Conservation (phyloP, 208 protist species). For the Porcisia deanei region DNA sequence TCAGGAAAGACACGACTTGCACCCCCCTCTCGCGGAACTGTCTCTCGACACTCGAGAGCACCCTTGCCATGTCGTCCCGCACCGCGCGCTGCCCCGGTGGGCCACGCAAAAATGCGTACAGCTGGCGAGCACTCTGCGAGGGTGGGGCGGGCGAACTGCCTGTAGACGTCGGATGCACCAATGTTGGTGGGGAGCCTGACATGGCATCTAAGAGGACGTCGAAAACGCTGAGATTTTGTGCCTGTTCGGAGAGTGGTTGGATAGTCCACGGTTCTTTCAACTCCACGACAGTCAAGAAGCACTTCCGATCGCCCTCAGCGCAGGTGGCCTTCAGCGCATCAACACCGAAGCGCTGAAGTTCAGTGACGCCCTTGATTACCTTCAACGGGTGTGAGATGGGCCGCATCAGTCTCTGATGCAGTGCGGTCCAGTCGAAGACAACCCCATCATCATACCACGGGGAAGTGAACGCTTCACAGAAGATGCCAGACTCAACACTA, state of each 20-base stretch:
- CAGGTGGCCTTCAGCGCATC: constrained; percentile 1
- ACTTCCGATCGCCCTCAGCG: constrained; percentile 1
- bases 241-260: constrained; percentile 54
- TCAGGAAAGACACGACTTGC: constrained; percentile 43
- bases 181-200: background rate
- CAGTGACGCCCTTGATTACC: background rate
- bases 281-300: constrained; percentile 48
- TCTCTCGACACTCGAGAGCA: constrained; percentile 38
- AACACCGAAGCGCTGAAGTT: constrained; percentile 7
- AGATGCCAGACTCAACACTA: constrained; percentile 32
- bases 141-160: background rate
- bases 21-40: constrained; percentile 42
- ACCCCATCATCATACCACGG: constrained; percentile 73
- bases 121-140: background rate
- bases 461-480: constrained; percentile 40
- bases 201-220: constrained; percentile 7
- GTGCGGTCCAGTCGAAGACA: constrained; percentile 59
- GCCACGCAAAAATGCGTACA: constrained; percentile 56
- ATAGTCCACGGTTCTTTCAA: constrained; percentile 49
- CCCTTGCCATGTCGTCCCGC: constrained; percentile 42
- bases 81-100: constrained; percentile 50
- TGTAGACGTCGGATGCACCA: background rate
- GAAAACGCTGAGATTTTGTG: constrained; percentile 51
- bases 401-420: constrained; percentile 45
- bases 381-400: background rate